Conservation (phyloP, 2,329 filamentous ascomycete genomes). For the Ceratocystiopsis sp. region DNA sequence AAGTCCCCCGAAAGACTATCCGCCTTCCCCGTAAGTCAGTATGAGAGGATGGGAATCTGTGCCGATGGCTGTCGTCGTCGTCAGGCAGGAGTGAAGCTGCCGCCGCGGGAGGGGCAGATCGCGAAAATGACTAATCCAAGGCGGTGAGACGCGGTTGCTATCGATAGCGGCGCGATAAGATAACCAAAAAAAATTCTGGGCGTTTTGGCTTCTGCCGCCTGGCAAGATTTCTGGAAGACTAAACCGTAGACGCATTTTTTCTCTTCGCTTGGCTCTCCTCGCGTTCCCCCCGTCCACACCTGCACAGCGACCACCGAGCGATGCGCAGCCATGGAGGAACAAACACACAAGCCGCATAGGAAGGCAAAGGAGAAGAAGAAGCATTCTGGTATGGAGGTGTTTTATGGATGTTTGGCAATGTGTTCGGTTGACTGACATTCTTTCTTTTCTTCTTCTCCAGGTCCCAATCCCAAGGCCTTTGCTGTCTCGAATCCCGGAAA, state of each 20-base stretch:
- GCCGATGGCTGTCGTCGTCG: not conserved
- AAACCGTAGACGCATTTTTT: constrained; percentile 1
- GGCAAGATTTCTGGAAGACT: constrained; percentile 7
- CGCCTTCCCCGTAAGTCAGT: too few relatives aligned
- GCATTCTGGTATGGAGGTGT: constrained; percentile 34
- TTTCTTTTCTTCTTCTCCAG: constrained; percentile 21
- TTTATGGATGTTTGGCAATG: too few relatives aligned
- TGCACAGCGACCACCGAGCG: not conserved
- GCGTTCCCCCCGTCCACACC: not conserved
- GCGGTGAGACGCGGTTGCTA: not conserved
- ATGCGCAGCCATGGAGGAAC: constrained; percentile 53
- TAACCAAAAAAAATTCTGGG: constrained; percentile 5
- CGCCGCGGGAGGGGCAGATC: too few relatives aligned
- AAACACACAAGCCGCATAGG: constrained; percentile 71
- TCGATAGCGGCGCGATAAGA: constrained; percentile 8
- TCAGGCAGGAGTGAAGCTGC: too few relatives aligned
- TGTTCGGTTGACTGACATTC: not conserved
- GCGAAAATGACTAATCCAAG: too few relatives aligned
- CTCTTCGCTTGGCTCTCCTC: not conserved
- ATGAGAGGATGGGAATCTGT: not conserved
- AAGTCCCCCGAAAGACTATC: too few relatives aligned
- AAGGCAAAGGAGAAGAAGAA: constrained; percentile 78
- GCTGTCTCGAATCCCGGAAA: constrained; percentile 69
- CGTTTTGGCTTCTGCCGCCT: not conserved
- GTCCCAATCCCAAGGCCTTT: constrained; percentile 79